Evolutionary conservation across 2,329 filamentous ascomycete genomes (phyloP).

Genomic region (Fusarium globosum): DNA sequence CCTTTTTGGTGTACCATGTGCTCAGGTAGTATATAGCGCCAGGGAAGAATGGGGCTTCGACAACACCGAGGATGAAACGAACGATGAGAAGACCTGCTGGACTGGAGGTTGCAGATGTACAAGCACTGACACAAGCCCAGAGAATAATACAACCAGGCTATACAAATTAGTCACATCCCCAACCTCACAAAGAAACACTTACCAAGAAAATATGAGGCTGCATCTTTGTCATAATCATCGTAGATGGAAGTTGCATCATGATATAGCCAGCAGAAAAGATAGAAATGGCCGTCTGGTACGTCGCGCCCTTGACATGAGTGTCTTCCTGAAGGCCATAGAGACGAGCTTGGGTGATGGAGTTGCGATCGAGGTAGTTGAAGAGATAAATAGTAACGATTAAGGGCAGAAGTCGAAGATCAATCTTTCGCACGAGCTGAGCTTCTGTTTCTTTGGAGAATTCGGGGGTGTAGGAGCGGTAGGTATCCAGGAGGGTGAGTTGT

Average conservation of each 20-base stretch:
- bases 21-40: neutral
- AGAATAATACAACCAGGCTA: neutral
- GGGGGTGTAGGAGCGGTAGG: neutral
- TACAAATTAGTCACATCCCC: neutral
- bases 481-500: neutral
- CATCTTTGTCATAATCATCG: neutral
- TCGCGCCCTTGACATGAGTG: neutral
- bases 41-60: neutral
- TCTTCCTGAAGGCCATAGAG: neutral
- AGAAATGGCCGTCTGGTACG: neutral
- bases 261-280: neutral
- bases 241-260: neutral
- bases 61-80: neutral
- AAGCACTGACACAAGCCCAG: neutral
- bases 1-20: neutral
- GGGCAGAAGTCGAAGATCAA: neutral
- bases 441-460: neutral
- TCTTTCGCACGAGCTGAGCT: neutral
- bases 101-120: neutral
- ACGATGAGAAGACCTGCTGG: neutral
- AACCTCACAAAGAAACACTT: fast-evolving
- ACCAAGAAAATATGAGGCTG: neutral
- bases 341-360: neutral
- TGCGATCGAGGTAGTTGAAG: neutral
- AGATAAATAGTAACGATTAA: neutral